Evolutionary conservation across 2,329 filamentous ascomycete genomes (phyloP).

Genomic region (Hawksworthiomyces lignivorus): DNA sequence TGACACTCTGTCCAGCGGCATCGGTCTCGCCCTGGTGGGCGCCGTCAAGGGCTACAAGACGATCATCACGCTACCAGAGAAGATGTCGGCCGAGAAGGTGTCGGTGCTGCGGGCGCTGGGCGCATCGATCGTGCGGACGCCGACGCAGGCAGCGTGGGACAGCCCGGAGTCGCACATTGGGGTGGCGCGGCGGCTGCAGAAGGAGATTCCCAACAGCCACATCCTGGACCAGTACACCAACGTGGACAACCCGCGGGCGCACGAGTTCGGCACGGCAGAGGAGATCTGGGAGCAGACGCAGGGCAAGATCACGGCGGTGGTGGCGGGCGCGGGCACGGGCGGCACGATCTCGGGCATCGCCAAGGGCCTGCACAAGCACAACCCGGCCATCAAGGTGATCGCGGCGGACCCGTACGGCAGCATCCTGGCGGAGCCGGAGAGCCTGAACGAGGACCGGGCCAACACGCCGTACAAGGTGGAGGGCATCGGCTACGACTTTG

Average conservation of each 20-base stretch:
- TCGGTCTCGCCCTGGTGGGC: slow-evolving; percentile 85
- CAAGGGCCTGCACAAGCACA: slow-evolving; percentile 80
- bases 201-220: slow-evolving; percentile 94
- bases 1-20: slow-evolving; percentile 47
- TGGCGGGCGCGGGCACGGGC: slow-evolving; percentile 90
- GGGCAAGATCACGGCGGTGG: slow-evolving; percentile 72
- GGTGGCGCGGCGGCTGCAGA: slow-evolving; percentile 79
- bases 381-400: slow-evolving; percentile 74
- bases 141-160: slow-evolving; percentile 91
- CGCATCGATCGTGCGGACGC: slow-evolving; percentile 95
- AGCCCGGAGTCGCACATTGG: slow-evolving; percentile 95
- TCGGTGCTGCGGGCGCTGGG: slow-evolving; percentile 87
- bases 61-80: slow-evolving; percentile 97
- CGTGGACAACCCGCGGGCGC: slow-evolving; percentile 81
- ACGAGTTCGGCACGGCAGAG: slow-evolving; percentile 89
- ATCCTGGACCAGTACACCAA: slow-evolving; percentile 97
- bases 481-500: slow-evolving; percentile 97
- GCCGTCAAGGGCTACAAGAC: slow-evolving; percentile 97
- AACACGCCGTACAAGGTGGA: slow-evolving; percentile 95
- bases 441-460: slow-evolving; percentile 68
- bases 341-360: slow-evolving; percentile 91
- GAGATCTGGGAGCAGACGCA: slow-evolving; percentile 91
- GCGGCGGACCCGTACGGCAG: slow-evolving; percentile 90
- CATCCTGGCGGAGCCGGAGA: slow-evolving; percentile 74
- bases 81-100: slow-evolving; percentile 99